These are phyloP conservation scores for Coccomyxa sp. DNA, from an alignment of 139 green algal species.

Conservation along the genomic window DNA sequence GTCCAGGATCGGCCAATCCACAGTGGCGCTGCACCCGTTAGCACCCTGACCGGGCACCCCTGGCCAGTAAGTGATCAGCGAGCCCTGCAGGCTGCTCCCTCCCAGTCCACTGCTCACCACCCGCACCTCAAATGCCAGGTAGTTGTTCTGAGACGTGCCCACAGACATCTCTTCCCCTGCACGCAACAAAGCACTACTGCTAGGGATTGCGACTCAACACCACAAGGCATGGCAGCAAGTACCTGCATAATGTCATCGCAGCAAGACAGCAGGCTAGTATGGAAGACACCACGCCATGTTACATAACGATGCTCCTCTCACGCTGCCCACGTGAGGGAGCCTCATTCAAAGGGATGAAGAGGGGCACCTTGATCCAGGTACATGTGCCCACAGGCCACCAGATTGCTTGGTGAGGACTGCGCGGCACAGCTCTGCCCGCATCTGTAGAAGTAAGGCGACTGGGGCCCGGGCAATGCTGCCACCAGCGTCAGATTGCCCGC, in stretches of 20 bases:
- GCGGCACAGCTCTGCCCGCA: background rate
- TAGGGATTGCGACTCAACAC: background rate
- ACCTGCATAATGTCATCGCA: background rate
- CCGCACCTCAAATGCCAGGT: background rate
- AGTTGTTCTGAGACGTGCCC: background rate
- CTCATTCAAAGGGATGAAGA: background rate
- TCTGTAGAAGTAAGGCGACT: background rate
- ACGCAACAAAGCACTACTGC: too few species aligned
- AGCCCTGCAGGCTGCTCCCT: background rate
- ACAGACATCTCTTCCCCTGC: background rate
- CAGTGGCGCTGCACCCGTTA: background rate
- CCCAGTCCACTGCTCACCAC: too few species aligned
- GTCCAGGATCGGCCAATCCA: background rate
- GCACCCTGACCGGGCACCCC: background rate
- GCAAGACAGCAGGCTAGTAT: background rate
- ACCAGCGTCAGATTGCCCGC: background rate
- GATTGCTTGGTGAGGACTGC: background rate
- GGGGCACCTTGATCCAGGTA: conserved; percentile 1
- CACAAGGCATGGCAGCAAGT: background rate
- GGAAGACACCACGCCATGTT: too few species aligned
- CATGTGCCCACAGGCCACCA: conserved; percentile 2
- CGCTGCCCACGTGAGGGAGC: background rate
- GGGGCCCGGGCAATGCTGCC: background rate
- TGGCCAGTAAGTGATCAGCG: background rate
- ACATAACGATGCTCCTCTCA: background rate